Evolutionary conservation across 768 basidiomycete genomes (phyloP).

Genomic region (Mycena pura): DNA sequence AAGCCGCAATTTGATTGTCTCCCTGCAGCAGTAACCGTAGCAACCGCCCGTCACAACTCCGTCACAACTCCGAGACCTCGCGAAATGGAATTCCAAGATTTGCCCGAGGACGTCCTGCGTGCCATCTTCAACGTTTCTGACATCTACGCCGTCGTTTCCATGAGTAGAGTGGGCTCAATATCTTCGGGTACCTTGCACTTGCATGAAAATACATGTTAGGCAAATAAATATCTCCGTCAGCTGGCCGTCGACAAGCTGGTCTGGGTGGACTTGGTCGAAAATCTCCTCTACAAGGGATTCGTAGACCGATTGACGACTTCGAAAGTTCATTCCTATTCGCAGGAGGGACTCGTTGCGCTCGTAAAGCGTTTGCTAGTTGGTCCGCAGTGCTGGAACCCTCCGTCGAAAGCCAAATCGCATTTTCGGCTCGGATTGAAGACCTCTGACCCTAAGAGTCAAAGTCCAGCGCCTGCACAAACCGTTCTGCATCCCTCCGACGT

Average conservation of each 20-base stretch:
- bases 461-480: background rate
- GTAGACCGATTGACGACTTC: background rate
- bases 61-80: too few relatives aligned
- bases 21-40: too few relatives aligned
- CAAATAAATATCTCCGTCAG: slow-evolving; percentile 5
- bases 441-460: background rate
- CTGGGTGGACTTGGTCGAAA: slow-evolving; percentile 14
- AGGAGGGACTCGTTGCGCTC: slow-evolving; percentile 3
- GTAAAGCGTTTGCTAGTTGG: slow-evolving; percentile 12
- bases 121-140: slow-evolving; percentile 18
- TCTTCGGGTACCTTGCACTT: background rate
- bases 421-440: background rate
- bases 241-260: slow-evolving; percentile 1
- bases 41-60: too few relatives aligned
- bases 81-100: slow-evolving; percentile 28
- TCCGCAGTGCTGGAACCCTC: slow-evolving; percentile 3
- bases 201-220: background rate
- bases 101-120: slow-evolving; percentile 32
- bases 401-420: background rate
- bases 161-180: slow-evolving; percentile 5
- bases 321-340: background rate
- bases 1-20: too few relatives aligned
- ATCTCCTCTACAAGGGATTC: slow-evolving; percentile 10
- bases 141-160: slow-evolving; percentile 10
- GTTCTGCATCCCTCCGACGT: background rate